Evolutionary conservation across 148 eudicot species (phyloP).

Genomic region (Persicaria tinctoria): DNA sequence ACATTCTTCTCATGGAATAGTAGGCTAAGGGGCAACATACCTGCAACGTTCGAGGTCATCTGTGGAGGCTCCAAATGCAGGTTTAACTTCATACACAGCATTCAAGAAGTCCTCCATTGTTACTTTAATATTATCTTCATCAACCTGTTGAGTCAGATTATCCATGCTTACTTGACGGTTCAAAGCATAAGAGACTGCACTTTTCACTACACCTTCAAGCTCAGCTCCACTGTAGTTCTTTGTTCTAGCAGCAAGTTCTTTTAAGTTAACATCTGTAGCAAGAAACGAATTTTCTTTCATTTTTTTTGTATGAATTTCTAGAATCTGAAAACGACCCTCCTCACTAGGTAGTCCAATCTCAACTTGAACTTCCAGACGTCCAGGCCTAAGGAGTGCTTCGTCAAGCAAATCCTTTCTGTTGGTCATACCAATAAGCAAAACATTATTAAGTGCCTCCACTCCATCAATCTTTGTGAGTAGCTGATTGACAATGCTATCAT

Average conservation of each 20-base stretch:
- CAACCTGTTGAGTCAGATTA: conserved; percentile 88
- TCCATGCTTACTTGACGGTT: conserved; percentile 86
- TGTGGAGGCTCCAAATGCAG: conserved; percentile 97
- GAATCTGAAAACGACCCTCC: conserved; percentile 90
- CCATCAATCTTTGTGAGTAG: conserved; percentile 99
- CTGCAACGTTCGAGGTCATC: conserved; percentile 96
- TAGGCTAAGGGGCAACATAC: conserved; percentile 25
- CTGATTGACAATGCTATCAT: conserved; percentile 97
- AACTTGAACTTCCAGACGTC: conserved; percentile 98
- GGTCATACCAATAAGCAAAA: conserved; percentile 96
- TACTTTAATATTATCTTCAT: conserved; percentile 90
- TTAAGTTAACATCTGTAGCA: conserved; percentile 76
- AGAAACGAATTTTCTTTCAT: conserved; percentile 98
- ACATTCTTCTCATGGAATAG: neutral
- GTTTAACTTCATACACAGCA: conserved; percentile 75
- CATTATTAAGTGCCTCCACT: conserved; percentile 96
- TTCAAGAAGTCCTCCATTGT: conserved; percentile 90
- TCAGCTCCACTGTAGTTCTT: conserved; percentile 99
- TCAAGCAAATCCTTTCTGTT: conserved; percentile 98
- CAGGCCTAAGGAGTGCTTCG: conserved; percentile 99
- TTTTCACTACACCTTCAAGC: conserved; percentile 98
- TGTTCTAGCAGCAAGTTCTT: conserved; percentile 86
- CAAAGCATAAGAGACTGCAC: conserved; percentile 95
- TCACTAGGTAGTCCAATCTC: conserved; percentile 99
- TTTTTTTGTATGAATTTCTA: conserved; percentile 91